Conservation (phyloP, 2,329 filamentous ascomycete genomes). For the Mariannaea elegans region DNA sequence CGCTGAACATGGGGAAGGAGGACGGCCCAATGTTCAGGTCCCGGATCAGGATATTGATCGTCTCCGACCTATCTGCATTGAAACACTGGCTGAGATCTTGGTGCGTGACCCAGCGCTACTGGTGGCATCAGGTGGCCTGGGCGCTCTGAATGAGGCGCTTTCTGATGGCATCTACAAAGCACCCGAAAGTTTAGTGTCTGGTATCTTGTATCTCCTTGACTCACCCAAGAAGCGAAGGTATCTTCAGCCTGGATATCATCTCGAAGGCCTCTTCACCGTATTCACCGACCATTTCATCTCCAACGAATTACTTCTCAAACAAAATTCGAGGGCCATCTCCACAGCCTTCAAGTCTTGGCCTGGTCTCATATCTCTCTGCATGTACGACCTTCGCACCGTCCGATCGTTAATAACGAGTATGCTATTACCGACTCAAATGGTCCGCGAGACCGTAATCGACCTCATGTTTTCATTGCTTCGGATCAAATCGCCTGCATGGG, state of each 20-base stretch:
- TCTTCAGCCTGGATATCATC: constrained; percentile 86
- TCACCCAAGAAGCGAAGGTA: constrained; percentile 82
- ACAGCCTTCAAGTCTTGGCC: constrained; percentile 93
- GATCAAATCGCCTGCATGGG: constrained; percentile 93
- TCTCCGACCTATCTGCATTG: constrained; percentile 86
- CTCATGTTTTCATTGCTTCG: constrained; percentile 81
- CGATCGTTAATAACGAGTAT: constrained; percentile 77
- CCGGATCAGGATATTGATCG: constrained; percentile 82
- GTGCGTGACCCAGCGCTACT: constrained; percentile 85
- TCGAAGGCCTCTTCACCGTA: constrained; percentile 88
- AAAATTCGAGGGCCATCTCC: constrained; percentile 92
- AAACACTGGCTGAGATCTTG: constrained; percentile 92
- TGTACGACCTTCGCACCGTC: constrained; percentile 87
- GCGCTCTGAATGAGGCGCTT: constrained; percentile 88
- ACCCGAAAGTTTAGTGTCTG: constrained; percentile 85
- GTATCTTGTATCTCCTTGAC: constrained; percentile 91
- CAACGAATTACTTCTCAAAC: constrained; percentile 74
- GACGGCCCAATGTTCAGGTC: constrained; percentile 76
- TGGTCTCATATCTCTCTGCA: constrained; percentile 85
- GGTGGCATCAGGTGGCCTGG: constrained; percentile 83
- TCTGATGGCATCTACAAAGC: constrained; percentile 92
- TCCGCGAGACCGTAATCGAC: constrained; percentile 84
- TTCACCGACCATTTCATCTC: constrained; percentile 84
- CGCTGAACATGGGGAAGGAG: constrained; percentile 87
- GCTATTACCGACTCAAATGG: constrained; percentile 62